Evolutionary conservation across 1,284 basidiomycete species (phyloP).

Genomic region (Earliella scabrosa): DNA sequence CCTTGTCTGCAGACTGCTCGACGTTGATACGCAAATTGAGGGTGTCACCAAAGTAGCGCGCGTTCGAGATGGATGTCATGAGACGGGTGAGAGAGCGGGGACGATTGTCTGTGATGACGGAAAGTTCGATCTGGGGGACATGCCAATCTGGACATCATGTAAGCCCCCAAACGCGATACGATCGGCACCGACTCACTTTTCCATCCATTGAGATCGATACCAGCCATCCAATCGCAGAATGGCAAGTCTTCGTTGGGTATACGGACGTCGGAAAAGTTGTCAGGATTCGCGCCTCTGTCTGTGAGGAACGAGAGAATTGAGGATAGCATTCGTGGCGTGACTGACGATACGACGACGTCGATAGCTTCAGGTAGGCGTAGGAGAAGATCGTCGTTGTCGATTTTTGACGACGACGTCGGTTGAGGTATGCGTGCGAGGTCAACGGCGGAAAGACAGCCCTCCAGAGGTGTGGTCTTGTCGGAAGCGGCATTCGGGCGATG

Average conservation of each 20-base stretch:
- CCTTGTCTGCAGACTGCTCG: slow-evolving; percentile 71
- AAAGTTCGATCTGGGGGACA: slow-evolving; percentile 65
- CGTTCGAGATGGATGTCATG: slow-evolving; percentile 60
- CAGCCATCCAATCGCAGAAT: slow-evolving; percentile 68
- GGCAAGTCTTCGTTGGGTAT: slow-evolving; percentile 57
- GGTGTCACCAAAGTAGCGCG: slow-evolving; percentile 71
- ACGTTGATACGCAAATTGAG: slow-evolving; percentile 69
- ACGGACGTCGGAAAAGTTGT: slow-evolving; percentile 29
- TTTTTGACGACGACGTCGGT: neutral
- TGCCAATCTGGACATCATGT: slow-evolving; percentile 65
- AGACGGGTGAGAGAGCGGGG: slow-evolving; percentile 73
- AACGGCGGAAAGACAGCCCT: neutral
- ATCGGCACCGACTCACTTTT: slow-evolving; percentile 43
- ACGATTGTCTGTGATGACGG: slow-evolving; percentile 77
- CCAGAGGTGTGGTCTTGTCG: neutral
- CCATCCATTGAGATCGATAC: slow-evolving; percentile 59
- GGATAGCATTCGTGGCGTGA: neutral
- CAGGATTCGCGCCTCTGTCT: neutral
- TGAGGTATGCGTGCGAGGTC: neutral
- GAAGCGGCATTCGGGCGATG: slow-evolving; percentile 8
- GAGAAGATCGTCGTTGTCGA: neutral
- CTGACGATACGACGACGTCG: slow-evolving; percentile 25
- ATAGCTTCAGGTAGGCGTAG: neutral
- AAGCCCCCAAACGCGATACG: neutral
- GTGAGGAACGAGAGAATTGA: neutral